Evolutionary conservation across 176 grass and related monocot species (phyloP).

Genomic region (Juncus effusus): DNA sequence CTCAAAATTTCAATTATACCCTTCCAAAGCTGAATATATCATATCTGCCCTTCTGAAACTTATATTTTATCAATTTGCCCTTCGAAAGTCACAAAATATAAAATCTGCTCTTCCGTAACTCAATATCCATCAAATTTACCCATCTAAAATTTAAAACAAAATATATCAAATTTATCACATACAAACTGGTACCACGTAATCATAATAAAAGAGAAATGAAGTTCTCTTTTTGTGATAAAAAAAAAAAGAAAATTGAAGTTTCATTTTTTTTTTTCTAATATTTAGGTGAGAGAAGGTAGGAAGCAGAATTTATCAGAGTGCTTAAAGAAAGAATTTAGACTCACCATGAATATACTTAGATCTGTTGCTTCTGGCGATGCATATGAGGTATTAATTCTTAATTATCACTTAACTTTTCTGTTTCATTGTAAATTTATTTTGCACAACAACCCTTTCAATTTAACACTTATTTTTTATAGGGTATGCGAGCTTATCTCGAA

Average conservation of each 20-base stretch:
- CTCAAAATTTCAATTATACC: not conserved
- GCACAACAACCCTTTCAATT: not conserved
- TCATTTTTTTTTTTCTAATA: conserved; percentile 17
- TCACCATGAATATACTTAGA: conserved; percentile 81
- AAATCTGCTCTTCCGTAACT: not conserved
- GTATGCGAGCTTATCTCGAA: conserved; percentile 90
- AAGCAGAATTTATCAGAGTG: conserved; percentile 75
- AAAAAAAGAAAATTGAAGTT: conserved; percentile 8
- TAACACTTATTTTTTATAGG: conserved; percentile 33
- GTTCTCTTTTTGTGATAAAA: too few relatives aligned
- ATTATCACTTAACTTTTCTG: not conserved
- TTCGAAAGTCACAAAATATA: not conserved
- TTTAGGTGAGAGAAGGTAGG: conserved; percentile 71
- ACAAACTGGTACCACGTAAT: too few relatives aligned
- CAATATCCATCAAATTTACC: not conserved
- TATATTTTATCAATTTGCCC: too few relatives aligned
- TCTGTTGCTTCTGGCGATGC: conserved; percentile 63
- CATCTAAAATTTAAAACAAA: too few relatives aligned
- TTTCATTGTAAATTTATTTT: too few relatives aligned
- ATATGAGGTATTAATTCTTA: conserved; percentile 54
- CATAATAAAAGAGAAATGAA: too few relatives aligned
- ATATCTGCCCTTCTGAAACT: too few relatives aligned
- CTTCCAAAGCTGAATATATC: too few relatives aligned
- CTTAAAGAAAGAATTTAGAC: conserved; percentile 89
- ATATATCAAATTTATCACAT: too few relatives aligned